Evolutionary conservation across 176 grass and related monocot genomes (phyloP), one percentile per base, ranked within the genome.

Genomic region (Rhynchospora pubera): DNA sequence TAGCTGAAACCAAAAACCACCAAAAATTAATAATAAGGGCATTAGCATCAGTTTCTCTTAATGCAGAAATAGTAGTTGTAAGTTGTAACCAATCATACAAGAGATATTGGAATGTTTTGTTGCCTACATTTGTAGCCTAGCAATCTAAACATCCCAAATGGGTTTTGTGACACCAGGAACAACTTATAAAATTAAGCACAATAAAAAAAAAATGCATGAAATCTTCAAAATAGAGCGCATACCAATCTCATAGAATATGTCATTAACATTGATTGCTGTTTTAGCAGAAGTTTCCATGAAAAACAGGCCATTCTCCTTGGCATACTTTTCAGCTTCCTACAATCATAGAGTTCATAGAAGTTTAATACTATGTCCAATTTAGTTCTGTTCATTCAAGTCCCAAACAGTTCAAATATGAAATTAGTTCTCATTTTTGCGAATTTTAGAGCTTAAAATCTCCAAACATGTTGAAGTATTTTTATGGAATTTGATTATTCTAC

Each of bases 281-380:
- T 97, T 97, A 48, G 93, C 93, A 91, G 93, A 97, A 56, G 93
- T 91, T 87, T 97, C 93, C 89, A 97, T 91, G 83, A 97, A 97
- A 78, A 97, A 93, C 18, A 97, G 89, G 10, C 91, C 93, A 86
- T 97, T 97, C 65, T 97, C 93, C 81, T 97, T 85, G 2, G 93
- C 93, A 81, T 97, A 97, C 3, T 85, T 88, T 83, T 87, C 84
- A 22, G 89, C 93, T 88, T 97, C 93, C 93, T 97, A 78, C 80
- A 80, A 64, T 78, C 82, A 62, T 46, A 78, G 85, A 2, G 21
- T 5, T 5, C n/a, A 19, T 23, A 61, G 6, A 53, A 56, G 24
- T 55, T 76, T 23, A 87, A 56, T 77, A 56, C 50, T n/a, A 24
- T 22, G 18, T 32, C 23, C 72, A 55, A 18, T 77, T 26, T 77